These are phyloP conservation scores for Aspergillus cejpii DNA, from an alignment of 2,329 filamentous ascomycete species.

Conservation along the genomic window DNA sequence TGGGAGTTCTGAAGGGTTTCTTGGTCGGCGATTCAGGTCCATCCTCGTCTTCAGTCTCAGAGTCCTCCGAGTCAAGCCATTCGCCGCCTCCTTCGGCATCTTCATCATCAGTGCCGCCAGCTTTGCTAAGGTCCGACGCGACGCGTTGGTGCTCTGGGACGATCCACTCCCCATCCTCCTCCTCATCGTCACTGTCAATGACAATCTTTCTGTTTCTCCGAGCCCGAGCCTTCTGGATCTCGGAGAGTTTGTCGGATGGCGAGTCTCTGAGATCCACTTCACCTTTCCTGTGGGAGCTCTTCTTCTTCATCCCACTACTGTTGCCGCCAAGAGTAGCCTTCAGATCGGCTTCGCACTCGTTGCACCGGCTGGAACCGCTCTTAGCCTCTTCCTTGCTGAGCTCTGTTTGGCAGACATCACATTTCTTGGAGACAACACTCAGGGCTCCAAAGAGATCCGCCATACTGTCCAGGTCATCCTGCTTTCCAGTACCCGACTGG, in stretches of 20 bases:
- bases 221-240: constrained; percentile 22
- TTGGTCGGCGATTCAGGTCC: constrained; percentile 27
- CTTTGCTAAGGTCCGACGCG: constrained; percentile 59
- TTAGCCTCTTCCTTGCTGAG: constrained; percentile 53
- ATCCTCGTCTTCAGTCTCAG: constrained; percentile 43
- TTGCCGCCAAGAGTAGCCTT: constrained; percentile 47
- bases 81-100: constrained; percentile 82
- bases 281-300: constrained; percentile 39
- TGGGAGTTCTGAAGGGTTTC: constrained; percentile 5
- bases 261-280: constrained; percentile 30
- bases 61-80: constrained; percentile 66
- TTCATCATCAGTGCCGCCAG: constrained; percentile 80
- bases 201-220: constrained; percentile 42
- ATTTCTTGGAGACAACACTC: constrained; percentile 68
- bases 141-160: constrained; percentile 62
- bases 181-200: constrained; percentile 53
- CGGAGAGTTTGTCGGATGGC: constrained; percentile 16
- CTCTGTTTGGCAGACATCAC: constrained; percentile 72
- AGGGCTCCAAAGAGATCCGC: constrained; percentile 81
- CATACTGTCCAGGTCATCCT: constrained; percentile 69
- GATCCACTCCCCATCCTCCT: constrained; percentile 70
- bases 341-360: constrained; percentile 68
- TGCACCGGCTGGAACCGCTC: constrained; percentile 55
- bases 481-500: constrained; percentile 46
- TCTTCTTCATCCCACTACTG: constrained; percentile 38